Conservation (phyloP, 2,329 filamentous ascomycete species). For the Myrmaecium sp. region DNA sequence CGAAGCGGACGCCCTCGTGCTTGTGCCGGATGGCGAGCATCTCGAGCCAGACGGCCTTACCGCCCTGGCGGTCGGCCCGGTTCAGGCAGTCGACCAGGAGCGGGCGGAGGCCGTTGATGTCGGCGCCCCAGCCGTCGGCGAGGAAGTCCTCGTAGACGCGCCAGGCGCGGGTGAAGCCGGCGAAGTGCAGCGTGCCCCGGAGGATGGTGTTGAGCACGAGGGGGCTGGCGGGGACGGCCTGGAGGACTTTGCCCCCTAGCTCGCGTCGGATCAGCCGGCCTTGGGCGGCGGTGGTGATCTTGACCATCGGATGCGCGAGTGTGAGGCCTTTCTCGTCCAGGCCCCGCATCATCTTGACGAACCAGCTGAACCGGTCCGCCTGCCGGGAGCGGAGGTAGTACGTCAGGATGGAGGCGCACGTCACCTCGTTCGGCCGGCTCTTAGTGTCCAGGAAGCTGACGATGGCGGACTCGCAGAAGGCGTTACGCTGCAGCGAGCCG, state of each 20-base stretch:
- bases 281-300: conserved; percentile 1
- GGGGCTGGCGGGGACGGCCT: conserved; percentile 27
- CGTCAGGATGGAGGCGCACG: conserved; percentile 22
- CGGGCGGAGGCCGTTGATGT: conserved; percentile 19
- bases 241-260: conserved; percentile 17
- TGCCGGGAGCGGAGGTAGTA: conserved; percentile 20
- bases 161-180: conserved; percentile 26
- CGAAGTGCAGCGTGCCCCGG: conserved; percentile 25
- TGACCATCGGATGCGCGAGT: conserved; percentile 23
- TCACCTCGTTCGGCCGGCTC: conserved; percentile 29
- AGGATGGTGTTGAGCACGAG: conserved; percentile 26
- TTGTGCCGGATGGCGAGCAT: no score
- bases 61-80: conserved; percentile 19
- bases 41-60: conserved; percentile 25
- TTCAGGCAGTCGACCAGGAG: conserved; percentile 25
- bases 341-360: conserved; percentile 26
- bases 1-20: no score
- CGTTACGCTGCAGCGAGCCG: conserved; percentile 11
- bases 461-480: conserved; percentile 15
- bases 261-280: conserved; percentile 2
- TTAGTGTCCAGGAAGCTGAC: conserved; percentile 17
- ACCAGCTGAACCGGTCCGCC: conserved; percentile 18
- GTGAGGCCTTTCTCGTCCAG: conserved; percentile 18
- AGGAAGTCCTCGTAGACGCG: conserved; percentile 25
- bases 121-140: conserved; percentile 28